A percentile compares a stretch with the other conserved stretches of the same genome.
phyloP scores from a whole-genome alignment of 768 basidiomycete species.

The Phylloporus sp. region DNA sequence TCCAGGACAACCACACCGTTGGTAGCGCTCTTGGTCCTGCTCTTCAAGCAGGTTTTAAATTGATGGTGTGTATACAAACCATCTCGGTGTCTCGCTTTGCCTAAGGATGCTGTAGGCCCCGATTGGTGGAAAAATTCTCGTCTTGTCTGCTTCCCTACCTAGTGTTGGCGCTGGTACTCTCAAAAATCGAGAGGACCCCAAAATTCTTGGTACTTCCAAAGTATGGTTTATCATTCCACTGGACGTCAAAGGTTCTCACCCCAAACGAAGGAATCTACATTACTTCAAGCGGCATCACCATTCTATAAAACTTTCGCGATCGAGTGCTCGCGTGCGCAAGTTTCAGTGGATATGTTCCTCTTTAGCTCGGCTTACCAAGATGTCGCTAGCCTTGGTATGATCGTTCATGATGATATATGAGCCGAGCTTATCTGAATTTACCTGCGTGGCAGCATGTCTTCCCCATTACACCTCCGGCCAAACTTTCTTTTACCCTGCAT shows the following conservation, averaged over 20 bases:
- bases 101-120: conserved; percentile 50
- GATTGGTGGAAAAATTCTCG: conserved; percentile 93
- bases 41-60: conserved; percentile 91
- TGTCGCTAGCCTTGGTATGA: conserved; percentile 82
- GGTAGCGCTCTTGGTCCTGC: conserved; percentile 95
- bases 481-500: conserved; percentile 97
- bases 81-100: background rate
- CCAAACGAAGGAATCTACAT: conserved; percentile 68
- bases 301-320: conserved; percentile 99
- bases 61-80: conserved; percentile 60
- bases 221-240: conserved; percentile 33
- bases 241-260: conserved; percentile 1
- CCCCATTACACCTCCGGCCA: conserved; percentile 98
- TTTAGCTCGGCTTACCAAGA: conserved; percentile 94
- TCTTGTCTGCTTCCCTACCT: conserved; percentile 81
- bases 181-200: conserved; percentile 96
- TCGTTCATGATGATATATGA: background rate
- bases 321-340: conserved; percentile 94
- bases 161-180: conserved; percentile 85
- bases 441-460: conserved; percentile 59
- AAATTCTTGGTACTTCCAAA: conserved; percentile 92
- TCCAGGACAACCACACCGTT: conserved; percentile 90
- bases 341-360: conserved; percentile 99
- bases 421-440: background rate
- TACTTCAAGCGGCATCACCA: conserved; percentile 88